Conservation (phyloP, 2,329 filamentous ascomycete genomes). For the Ophiognomonia clavigignenti-juglandacearum region DNA sequence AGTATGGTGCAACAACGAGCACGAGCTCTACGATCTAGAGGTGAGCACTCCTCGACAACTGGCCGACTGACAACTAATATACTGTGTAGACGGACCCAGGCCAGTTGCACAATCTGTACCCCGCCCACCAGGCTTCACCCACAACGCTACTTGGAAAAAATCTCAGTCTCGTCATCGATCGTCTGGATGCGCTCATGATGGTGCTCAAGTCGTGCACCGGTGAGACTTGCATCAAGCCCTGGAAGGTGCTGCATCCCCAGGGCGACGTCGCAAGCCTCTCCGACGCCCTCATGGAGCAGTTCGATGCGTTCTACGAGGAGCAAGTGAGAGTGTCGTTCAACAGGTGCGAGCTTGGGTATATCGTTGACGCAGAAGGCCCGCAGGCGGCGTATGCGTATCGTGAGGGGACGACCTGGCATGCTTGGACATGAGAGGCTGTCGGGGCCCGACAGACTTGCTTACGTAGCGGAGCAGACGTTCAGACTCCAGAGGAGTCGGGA, state of each 20-base stretch:
- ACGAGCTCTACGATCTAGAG: conserved; percentile 56
- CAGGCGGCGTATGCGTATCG: conserved; percentile 13
- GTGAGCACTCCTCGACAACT: conserved; percentile 26
- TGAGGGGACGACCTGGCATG: conserved; percentile 12
- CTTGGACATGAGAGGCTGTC: conserved; percentile 7
- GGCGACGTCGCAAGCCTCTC: conserved; percentile 11
- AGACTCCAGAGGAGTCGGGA: too few relatives aligned
- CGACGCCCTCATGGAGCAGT: conserved; percentile 17
- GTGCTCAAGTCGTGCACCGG: conserved; percentile 19
- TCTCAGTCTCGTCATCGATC: conserved; percentile 9
- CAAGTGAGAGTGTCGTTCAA: conserved; percentile 18
- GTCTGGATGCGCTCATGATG: conserved; percentile 20
- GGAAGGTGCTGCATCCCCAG: conserved; percentile 15
- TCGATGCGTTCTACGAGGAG: conserved; percentile 18
- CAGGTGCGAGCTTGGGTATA: conserved; percentile 17
- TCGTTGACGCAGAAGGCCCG: conserved; percentile 12
- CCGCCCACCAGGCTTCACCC: background rate
- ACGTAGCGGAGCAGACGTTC: too few relatives aligned
- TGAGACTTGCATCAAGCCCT: conserved; percentile 16
- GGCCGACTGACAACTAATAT: background rate
- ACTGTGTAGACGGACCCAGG: conserved; percentile 9
- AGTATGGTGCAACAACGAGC: conserved; percentile 61
- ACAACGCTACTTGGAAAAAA: background rate
- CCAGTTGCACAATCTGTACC: conserved; percentile 15
- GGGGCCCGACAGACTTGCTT: too few relatives aligned